A percentile compares a stretch with the other conserved stretches of the same genome.
phyloP scores from a whole-genome alignment of 2,329 filamentous ascomycete species.

The Arthrobotrys conoides region DNA sequence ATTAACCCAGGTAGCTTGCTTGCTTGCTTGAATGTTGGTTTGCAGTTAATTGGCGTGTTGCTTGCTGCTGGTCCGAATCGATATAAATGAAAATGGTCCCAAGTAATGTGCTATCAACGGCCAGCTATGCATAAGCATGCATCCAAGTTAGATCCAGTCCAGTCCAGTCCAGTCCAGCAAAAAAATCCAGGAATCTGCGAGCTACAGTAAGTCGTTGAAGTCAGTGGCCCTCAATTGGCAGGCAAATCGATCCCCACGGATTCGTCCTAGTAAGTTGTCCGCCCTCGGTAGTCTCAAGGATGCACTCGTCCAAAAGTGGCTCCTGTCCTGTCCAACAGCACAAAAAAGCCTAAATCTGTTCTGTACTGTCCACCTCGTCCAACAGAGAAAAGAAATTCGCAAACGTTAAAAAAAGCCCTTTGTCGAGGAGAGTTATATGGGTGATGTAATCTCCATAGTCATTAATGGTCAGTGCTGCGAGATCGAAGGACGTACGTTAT shows the following conservation, averaged over 20 bases:
- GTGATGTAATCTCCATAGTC: constrained; percentile 6
- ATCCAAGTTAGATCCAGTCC: neutral
- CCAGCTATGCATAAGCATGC: constrained; percentile 8
- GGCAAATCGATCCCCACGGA: constrained; percentile 44
- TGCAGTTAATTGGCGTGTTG: constrained; percentile 15
- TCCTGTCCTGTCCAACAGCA: constrained; percentile 45
- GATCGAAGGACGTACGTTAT: neutral
- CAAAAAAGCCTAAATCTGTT: constrained; percentile 44
- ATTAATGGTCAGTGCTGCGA: neutral
- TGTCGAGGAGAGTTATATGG: constrained; percentile 12
- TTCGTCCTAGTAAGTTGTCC: constrained; percentile 52
- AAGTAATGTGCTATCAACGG: neutral
- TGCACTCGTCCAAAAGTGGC: constrained; percentile 60
- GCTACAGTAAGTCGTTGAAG: constrained; percentile 2
- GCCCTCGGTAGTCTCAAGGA: constrained; percentile 48
- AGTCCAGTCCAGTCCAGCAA: constrained; percentile 25
- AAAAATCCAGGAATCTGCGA: constrained; percentile 19
- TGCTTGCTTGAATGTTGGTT: neutral
- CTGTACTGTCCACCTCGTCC: constrained; percentile 18
- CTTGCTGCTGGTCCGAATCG: neutral
- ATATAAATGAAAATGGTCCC: constrained; percentile 31
- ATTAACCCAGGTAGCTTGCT: neutral
- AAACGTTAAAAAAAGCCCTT: constrained; percentile 14
- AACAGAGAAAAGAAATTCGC: constrained; percentile 15
- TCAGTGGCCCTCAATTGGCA: constrained; percentile 29